Evolutionary conservation across 768 basidiomycete species (phyloP).

Genomic region (Podaxis pistillaris): DNA sequence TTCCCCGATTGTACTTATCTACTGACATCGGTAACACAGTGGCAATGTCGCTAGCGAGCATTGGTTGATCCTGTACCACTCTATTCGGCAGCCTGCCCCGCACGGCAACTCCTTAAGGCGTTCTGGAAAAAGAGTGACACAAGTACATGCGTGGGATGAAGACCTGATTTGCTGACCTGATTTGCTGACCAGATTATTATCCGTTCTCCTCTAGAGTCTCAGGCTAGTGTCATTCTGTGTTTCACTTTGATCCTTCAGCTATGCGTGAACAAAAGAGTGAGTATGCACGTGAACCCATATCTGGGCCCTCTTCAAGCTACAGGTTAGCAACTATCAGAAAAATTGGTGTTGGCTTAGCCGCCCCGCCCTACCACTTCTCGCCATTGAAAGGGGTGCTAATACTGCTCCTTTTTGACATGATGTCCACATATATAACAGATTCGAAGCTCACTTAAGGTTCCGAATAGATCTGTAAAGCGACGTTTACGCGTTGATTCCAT

Average conservation of each 20-base stretch:
- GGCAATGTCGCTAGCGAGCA: background rate
- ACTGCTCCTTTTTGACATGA: background rate
- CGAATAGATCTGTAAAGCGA: background rate
- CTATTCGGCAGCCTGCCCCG: background rate
- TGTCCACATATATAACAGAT: background rate
- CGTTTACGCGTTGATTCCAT: background rate
- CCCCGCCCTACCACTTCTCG: too few species aligned
- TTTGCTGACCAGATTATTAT: background rate
- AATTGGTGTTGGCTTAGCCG: too few species aligned
- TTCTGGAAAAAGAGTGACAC: too few species aligned
- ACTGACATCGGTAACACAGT: background rate
- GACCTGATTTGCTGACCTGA: background rate
- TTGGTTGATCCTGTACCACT: background rate
- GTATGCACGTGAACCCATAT: background rate
- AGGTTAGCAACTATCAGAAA: too few species aligned
- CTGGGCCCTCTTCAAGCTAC: too few species aligned
- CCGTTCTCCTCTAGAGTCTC: background rate
- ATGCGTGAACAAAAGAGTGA: background rate
- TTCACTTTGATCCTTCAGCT: background rate
- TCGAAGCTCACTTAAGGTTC: background rate
- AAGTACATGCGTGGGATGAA: too few species aligned
- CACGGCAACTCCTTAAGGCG: background rate
- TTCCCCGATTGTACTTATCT: background rate
- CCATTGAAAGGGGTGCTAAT: too few species aligned
- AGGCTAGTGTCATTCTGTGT: background rate